Percentiles rank a stretch among this genome's conserved stretches.
phyloP scores from a whole-genome alignment of 2,329 filamentous ascomycete species.

The Penicillium occitanis region DNA sequence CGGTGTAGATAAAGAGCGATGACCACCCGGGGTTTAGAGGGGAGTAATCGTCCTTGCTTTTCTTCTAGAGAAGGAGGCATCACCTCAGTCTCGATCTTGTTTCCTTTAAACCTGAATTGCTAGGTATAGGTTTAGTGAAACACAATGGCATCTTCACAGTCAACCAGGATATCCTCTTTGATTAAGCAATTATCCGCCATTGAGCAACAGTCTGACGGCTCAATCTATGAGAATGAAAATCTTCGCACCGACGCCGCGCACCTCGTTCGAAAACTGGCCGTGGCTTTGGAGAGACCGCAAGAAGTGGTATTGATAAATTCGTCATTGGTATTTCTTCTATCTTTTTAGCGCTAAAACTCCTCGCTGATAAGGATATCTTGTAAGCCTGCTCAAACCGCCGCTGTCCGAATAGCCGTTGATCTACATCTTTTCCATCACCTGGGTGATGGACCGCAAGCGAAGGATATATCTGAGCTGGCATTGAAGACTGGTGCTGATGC shows the following conservation, averaged over 20 bases:
- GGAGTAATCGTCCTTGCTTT: not conserved
- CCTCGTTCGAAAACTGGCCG: constrained; percentile 13
- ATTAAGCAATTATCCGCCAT: constrained; percentile 15
- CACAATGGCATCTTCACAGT: constrained; percentile 13
- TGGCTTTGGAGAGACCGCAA: constrained; percentile 15
- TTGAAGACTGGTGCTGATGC: constrained; percentile 9
- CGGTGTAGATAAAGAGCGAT: not conserved
- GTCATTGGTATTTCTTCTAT: not conserved
- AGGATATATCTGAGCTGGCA: constrained; percentile 10
- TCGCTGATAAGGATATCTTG: not conserved
- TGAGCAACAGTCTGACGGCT: constrained; percentile 6
- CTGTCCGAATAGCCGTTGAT: constrained; percentile 9
- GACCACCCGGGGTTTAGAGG: not conserved
- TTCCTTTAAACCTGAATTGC: not conserved
- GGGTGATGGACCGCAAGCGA: constrained; percentile 9
- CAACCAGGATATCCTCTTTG: constrained; percentile 12
- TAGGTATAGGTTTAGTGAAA: too few relatives aligned
- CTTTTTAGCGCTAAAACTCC: not conserved
- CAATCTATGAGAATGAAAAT: constrained; percentile 14
- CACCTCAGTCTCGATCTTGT: not conserved
- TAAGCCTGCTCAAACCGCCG: constrained; percentile 16
- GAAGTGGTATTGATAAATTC: constrained; percentile 13
- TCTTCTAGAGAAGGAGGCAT: not conserved
- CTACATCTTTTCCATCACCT: constrained; percentile 11
- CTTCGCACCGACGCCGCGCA: constrained; percentile 12